A percentile compares a stretch with the other conserved stretches of the same genome.
These are phyloP conservation scores for Xylariales sp. DNA, from an alignment of 2,329 filamentous ascomycete genomes.

Conservation along the genomic window DNA sequence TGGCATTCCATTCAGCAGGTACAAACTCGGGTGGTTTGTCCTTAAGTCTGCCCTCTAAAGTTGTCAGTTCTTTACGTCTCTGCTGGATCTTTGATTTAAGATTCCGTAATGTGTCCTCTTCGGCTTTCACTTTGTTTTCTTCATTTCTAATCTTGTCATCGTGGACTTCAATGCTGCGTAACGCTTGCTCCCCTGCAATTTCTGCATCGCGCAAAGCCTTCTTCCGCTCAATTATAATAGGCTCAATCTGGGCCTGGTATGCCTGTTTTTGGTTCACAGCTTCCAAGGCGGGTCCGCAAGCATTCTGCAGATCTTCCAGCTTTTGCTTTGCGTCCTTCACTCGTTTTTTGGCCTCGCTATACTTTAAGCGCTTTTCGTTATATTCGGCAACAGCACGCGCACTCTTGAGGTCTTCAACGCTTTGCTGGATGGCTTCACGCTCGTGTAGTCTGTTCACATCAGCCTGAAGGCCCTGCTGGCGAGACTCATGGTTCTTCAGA, in stretches of 20 bases:
- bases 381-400: slow-evolving; percentile 75
- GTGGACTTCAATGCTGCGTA: slow-evolving; percentile 50
- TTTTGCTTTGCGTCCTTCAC: slow-evolving; percentile 67
- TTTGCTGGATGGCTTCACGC: slow-evolving; percentile 73
- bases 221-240: slow-evolving; percentile 66
- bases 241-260: slow-evolving; percentile 70
- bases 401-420: slow-evolving; percentile 72
- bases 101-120: slow-evolving; percentile 52
- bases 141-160: slow-evolving; percentile 59
- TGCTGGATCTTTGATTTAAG: slow-evolving; percentile 42
- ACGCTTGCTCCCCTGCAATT: slow-evolving; percentile 58
- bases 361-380: slow-evolving; percentile 61
- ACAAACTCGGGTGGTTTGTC: slow-evolving; percentile 76
- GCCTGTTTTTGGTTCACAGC: slow-evolving; percentile 76
- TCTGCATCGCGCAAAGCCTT: slow-evolving; percentile 66
- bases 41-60: slow-evolving; percentile 71
- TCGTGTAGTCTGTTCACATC: slow-evolving; percentile 88
- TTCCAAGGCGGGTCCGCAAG: slow-evolving; percentile 73
- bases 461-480: slow-evolving; percentile 78
- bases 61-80: slow-evolving; percentile 68
- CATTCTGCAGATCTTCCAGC: slow-evolving; percentile 68
- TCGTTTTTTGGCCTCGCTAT: slow-evolving; percentile 64
- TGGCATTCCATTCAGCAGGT: slow-evolving; percentile 74
- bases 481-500: slow-evolving; percentile 74
- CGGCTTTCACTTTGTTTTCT: slow-evolving; percentile 57